These are phyloP conservation scores for Gaeumannomyces sp. DNA, from an alignment of 2,329 filamentous ascomycete species.

Conservation along the genomic window DNA sequence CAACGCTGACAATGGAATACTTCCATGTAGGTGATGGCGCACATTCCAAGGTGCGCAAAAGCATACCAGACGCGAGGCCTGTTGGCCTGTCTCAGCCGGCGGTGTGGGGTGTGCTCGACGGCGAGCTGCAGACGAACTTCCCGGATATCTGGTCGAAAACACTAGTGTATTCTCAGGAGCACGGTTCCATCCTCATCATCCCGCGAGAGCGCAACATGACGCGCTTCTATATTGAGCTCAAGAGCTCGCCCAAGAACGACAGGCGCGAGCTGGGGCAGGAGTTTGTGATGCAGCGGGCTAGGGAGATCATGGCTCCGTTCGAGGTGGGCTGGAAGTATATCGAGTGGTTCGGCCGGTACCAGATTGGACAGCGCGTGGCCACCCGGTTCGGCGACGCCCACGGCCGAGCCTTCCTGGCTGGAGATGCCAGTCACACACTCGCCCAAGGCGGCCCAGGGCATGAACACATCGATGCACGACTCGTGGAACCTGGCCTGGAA, in stretches of 20 bases:
- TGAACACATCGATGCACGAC: conserved; percentile 56
- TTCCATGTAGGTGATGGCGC: conserved; percentile 54
- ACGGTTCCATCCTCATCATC: conserved; percentile 67
- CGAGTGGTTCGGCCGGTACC: conserved; percentile 68
- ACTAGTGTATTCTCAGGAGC: conserved; percentile 58
- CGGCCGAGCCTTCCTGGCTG: conserved; percentile 53
- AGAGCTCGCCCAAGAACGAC: conserved; percentile 36
- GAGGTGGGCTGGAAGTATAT: conserved; percentile 51
- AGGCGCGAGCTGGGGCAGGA: conserved; percentile 40
- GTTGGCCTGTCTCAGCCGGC: conserved; percentile 47
- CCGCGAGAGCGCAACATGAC: conserved; percentile 69
- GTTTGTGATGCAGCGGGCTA: conserved; percentile 52
- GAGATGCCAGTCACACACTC: conserved; percentile 60
- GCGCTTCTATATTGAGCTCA: conserved; percentile 54
- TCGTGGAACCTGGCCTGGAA: conserved; percentile 60
- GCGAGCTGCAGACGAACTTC: conserved; percentile 64
- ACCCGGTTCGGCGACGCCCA: conserved; percentile 60
- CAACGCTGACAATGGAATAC: neutral
- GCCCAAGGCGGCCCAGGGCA: conserved; percentile 60
- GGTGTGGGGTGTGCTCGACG: conserved; percentile 67
- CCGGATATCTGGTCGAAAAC: conserved; percentile 72
- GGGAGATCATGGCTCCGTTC: conserved; percentile 53
- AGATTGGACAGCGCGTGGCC: conserved; percentile 65
- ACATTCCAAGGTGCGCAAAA: conserved; percentile 62
- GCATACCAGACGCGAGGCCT: conserved; percentile 51